Evolutionary conservation across 352 stramenopile species (phyloP).

Genomic region (Globisporangium barbulae): DNA sequence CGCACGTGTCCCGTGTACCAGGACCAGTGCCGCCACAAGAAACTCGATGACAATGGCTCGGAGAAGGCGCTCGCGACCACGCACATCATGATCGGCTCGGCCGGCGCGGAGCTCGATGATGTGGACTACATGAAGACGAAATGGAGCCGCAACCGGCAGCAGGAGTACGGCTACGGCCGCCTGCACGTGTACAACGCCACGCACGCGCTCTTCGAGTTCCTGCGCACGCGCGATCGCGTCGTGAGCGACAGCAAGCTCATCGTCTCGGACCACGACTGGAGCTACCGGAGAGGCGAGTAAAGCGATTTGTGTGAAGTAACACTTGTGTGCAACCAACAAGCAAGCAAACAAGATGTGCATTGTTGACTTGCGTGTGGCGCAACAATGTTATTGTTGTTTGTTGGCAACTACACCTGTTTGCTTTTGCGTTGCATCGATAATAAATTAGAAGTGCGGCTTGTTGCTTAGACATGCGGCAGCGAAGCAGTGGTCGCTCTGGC

Average conservation of each 20-base stretch:
- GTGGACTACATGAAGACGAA: conserved; percentile 17
- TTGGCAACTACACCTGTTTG: background rate
- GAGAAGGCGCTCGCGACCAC: conserved; percentile 22
- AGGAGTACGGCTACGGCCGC: conserved; percentile 37
- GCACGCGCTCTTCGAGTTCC: conserved; percentile 39
- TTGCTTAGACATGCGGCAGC: conserved; percentile 18
- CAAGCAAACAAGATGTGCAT: background rate
- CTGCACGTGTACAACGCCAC: conserved; percentile 38
- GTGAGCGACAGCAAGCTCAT: conserved; percentile 36
- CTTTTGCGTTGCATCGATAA: background rate
- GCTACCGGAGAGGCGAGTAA: conserved; percentile 13
- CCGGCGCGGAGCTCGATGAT: conserved; percentile 36
- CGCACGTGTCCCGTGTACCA: conserved; percentile 28
- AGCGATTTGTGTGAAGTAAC: background rate
- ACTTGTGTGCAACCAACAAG: background rate
- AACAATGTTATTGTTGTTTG: background rate
- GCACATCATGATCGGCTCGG: conserved; percentile 47
- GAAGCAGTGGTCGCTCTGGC: conserved; percentile 7
- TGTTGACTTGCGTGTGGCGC: background rate
- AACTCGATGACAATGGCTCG: background rate
- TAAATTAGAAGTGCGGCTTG: background rate
- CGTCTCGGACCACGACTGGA: conserved; percentile 35
- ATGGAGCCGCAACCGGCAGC: conserved; percentile 27
- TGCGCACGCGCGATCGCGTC: conserved; percentile 24
- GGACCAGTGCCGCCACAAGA: conserved; percentile 17